phyloP scores from a whole-genome alignment of 1,284 basidiomycete genomes.

The Bothia castanella region DNA sequence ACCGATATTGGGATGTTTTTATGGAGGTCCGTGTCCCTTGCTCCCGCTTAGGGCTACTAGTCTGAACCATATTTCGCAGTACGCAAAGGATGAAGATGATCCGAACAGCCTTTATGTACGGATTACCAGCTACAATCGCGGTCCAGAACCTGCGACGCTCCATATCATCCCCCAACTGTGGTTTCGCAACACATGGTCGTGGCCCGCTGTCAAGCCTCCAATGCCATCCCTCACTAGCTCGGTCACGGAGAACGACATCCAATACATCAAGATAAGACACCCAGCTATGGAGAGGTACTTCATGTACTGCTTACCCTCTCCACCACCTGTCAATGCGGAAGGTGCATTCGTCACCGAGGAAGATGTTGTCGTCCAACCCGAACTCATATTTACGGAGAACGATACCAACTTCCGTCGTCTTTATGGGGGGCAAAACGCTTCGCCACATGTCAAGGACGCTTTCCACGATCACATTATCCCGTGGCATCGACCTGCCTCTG shows the following conservation, averaged over 20 bases:
- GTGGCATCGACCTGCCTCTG: conserved; percentile 61
- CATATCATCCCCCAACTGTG: conserved; percentile 94
- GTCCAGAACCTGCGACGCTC: conserved; percentile 91
- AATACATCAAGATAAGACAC: conserved; percentile 72
- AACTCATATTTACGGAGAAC: conserved; percentile 92
- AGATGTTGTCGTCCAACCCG: conserved; percentile 69
- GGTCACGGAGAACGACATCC: conserved; percentile 48
- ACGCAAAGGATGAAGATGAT: conserved; percentile 94
- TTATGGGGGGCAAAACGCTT: conserved; percentile 83
- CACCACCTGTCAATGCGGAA: conserved; percentile 78
- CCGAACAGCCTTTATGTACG: conserved; percentile 88
- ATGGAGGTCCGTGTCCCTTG: conserved; percentile 65
- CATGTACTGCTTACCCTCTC: conserved; percentile 88
- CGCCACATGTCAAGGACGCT: conserved; percentile 91
- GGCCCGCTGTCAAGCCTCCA: conserved; percentile 78
- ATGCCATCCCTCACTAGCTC: conserved; percentile 70
- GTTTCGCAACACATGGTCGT: conserved; percentile 99
- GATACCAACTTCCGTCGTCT: conserved; percentile 94
- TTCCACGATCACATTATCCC: conserved; percentile 97
- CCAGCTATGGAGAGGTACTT: conserved; percentile 71
- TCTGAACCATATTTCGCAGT: conserved; percentile 46
- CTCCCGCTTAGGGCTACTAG: no score
- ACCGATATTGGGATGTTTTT: conserved; percentile 97
- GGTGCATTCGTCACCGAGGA: conserved; percentile 61
- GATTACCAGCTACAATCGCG: conserved; percentile 95